Base-by-base conservation (phyloP, 371 early-diverging fungal species). In the Parasitella parasitica region DNA sequence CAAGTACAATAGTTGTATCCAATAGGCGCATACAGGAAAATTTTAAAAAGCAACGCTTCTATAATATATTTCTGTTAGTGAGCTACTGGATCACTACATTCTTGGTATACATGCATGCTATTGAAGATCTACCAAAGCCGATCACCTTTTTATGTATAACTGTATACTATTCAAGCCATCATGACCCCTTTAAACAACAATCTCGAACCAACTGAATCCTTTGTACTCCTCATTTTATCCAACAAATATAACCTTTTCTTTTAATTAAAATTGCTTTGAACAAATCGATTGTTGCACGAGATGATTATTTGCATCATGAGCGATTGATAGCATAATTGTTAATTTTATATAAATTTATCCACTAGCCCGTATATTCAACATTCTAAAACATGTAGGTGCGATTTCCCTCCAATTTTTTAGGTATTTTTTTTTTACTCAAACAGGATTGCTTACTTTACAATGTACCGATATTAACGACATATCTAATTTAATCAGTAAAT, bases 231-330 rank as follows among this genome's bases (percentile, higher is more conserved):
- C 43, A 43, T 43, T 30, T 2, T 32, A 32, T 32, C 11, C 3
- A 32, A 22, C 8, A 22, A 43, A 22, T 7, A 0, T 12, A 22
- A 43, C 7, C 12, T 20, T 20, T 22, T 43, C 8, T 7, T 11
- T 43, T 43, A 43, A 43, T 43, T 43, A 43, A 43, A 43, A 43
- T 22, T 4, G 28, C 37, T 36, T 18, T 39, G 20, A 24, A 15
- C 26, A 49, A 26, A 15, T 6, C 9, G 2, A 15, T 54, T 54
- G 30, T 56, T 56, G 56, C 56, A 56, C 56, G 56, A 56, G 56
- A 56, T 56, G 28, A 56, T 56, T 43, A 41, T 30, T 36, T 20
- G n/a, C 9, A 37, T 6, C 24, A 39, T 24, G 20, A 55, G 28
- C 24, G 37, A n/a, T n/a, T n/a, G n/a, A n/a, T n/a, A n/a, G n/a